These are phyloP conservation scores for Aspergillus chevalieri DNA, from an alignment of 2,329 filamentous ascomycete genomes.

Conservation along the genomic window DNA sequence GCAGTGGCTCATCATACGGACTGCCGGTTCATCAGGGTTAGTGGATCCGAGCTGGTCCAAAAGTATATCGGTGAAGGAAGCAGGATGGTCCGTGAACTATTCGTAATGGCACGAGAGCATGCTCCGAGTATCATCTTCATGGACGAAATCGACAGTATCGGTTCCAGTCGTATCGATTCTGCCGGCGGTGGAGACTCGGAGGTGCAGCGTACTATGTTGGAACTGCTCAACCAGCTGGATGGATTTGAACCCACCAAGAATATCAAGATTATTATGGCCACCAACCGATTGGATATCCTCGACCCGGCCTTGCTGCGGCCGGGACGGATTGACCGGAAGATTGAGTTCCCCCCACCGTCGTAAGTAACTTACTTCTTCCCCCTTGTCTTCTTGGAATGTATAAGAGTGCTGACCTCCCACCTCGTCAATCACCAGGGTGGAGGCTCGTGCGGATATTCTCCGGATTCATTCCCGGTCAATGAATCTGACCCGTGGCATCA, in stretches of 20 bases:
- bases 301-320: constrained; percentile 90
- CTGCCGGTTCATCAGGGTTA: constrained; percentile 98
- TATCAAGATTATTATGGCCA: constrained; percentile 99
- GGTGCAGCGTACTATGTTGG: constrained; percentile 97
- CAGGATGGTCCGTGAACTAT: constrained; percentile 96
- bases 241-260: constrained; percentile 99
- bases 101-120: constrained; percentile 98
- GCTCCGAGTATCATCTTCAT: constrained; percentile 99
- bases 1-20: constrained; percentile 97
- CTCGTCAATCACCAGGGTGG: constrained; percentile 49
- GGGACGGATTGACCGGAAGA: constrained; percentile 97
- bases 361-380: constrained; percentile 24
- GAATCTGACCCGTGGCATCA: constrained; percentile 96
- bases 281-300: constrained; percentile 93
- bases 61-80: constrained; percentile 99
- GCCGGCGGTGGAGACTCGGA: constrained; percentile 94
- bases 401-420: constrained; percentile 10
- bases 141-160: constrained; percentile 99
- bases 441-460: constrained; percentile 94
- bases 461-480: constrained; percentile 97
- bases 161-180: constrained; percentile 91
- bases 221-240: constrained; percentile 95
- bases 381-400: not conserved
- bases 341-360: constrained; percentile 95
- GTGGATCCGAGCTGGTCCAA: constrained; percentile 91